Evolutionary conservation across 2,329 filamentous ascomycete genomes (phyloP).

Genomic region (Trichoderma endophyticum): DNA sequence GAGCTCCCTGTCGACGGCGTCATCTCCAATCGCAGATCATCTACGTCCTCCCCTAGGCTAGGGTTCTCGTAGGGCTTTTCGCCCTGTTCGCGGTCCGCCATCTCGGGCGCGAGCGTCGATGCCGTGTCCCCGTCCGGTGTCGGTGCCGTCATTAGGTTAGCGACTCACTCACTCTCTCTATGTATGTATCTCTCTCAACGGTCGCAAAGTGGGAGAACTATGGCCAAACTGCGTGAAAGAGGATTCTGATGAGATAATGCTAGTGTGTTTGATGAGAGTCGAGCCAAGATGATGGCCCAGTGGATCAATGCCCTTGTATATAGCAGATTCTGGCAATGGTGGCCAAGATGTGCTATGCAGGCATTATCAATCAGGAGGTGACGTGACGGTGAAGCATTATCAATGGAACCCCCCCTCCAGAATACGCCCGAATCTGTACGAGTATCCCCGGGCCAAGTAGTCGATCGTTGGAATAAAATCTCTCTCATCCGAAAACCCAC

Average conservation of each 20-base stretch:
- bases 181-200: neutral
- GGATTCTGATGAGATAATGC: neutral
- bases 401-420: neutral
- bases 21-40: neutral
- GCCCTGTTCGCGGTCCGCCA: neutral
- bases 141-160: neutral
- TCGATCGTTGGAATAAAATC: neutral
- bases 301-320: neutral
- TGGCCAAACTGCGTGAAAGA: neutral
- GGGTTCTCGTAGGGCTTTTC: neutral
- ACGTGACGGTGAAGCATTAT: constrained; percentile 7
- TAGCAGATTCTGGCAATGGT: neutral
- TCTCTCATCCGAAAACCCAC: neutral
- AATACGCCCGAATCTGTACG: neutral
- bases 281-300: neutral
- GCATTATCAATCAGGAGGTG: constrained; percentile 7
- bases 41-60: neutral
- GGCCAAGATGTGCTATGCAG: neutral
- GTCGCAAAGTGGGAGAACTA: too few species aligned
- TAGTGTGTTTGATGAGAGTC: neutral
- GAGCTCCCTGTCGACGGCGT: neutral
- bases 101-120: constrained; percentile 5
- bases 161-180: neutral
- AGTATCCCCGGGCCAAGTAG: neutral
- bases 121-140: neutral